Percentiles rank a stretch among this genome's conserved stretches.
phyloP scores from a whole-genome alignment of 345 rosid genomes.

The Triadica sebifera region DNA sequence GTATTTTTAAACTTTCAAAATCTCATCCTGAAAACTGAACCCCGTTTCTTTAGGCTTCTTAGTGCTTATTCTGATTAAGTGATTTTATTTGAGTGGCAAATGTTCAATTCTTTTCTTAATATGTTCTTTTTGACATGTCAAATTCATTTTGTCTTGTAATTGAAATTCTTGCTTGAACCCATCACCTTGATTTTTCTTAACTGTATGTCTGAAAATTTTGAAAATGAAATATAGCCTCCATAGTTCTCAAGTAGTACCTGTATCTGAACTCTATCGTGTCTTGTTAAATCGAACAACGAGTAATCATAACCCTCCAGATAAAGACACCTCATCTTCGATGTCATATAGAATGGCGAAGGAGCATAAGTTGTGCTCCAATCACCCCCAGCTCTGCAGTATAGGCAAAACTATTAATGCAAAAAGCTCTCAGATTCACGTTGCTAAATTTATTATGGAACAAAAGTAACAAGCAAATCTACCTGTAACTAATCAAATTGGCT shows the following conservation, averaged over 20 bases:
- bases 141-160: neutral
- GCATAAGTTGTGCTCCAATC: constrained; percentile 79
- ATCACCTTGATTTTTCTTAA: neutral
- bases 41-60: neutral
- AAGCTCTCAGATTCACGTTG: neutral
- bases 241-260: constrained; percentile 51
- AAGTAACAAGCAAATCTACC: constrained; percentile 33
- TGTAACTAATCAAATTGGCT: constrained; percentile 71
- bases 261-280: constrained; percentile 55
- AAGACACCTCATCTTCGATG: constrained; percentile 67
- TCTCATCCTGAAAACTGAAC: neutral
- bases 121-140: neutral
- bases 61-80: neutral
- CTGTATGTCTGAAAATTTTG: neutral
- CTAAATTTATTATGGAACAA: neutral
- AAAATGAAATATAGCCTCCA: too few relatives aligned
- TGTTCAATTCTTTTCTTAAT: neutral
- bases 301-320: constrained; percentile 68
- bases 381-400: constrained; percentile 60
- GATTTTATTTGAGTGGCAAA: neutral
- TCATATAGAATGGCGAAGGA: constrained; percentile 77
- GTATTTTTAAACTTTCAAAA: neutral
- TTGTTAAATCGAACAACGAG: constrained; percentile 64
- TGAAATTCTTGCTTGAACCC: neutral
- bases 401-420: neutral